Evolutionary conservation across 2,329 filamentous ascomycete genomes (phyloP), one percentile per base, ranked within the genome.

Genomic region (Talaromyces funiculosus): DNA sequence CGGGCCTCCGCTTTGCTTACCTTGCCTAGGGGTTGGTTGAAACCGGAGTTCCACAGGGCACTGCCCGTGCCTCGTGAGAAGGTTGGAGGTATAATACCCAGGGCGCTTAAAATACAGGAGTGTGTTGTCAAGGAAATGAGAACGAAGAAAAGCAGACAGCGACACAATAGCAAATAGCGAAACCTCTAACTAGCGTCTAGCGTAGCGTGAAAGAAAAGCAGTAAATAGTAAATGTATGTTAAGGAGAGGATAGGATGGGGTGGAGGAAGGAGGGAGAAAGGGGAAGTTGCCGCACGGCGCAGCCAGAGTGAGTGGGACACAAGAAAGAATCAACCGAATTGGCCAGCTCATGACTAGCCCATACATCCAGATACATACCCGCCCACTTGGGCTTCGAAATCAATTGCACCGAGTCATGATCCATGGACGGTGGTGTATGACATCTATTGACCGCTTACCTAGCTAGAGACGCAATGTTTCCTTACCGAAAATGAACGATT

Each of bases 31-130:
- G 42, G 43, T 38, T 54, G 35, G 47, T 59, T 59, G 57, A 59
- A 53, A 59, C 35, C 45, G 35, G 37, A 59, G 57, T 59, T 51
- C 57, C 57, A 59, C 57, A 59, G 57, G 57, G 57, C 57, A 53
- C 57, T 20, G 57, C 57, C 57, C 57, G 57, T 53, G 45, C n/a
- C 57, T 51, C 37, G 51, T 29, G 9, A 29, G 22, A 53, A 40
- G 20, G 47, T 22, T 31, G 57, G 35, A 40, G 29, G 57, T 42
- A 66, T 65, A 65, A 66, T 65, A 65, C 62, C 53, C 31, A 54
- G 42, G 29, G 42, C 62, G 60, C 53, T 26, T 61, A 57, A 53
- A n/a, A 20, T 51, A 29, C 47, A 51, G n/a, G 29, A n/a, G n/a
- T 7, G 29, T 6, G 10, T 22, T 33, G 16, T 14, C 18, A 35